Percentiles rank a stretch among this genome's conserved stretches.
phyloP scores from a whole-genome alignment of 805 yeast genomes.

The Zygoascus flipseniorum region DNA sequence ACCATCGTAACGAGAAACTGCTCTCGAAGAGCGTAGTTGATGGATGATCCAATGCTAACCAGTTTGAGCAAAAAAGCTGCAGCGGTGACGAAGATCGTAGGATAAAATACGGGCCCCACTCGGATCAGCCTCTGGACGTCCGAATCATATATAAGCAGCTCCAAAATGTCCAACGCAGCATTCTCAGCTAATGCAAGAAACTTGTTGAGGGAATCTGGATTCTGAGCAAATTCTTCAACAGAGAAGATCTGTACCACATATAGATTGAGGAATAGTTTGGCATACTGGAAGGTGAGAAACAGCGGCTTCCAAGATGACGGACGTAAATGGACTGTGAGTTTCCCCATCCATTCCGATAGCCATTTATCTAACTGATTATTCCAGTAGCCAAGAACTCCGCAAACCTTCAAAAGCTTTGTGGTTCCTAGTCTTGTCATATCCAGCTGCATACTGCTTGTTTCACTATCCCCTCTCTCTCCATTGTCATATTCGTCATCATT shows the following conservation, averaged over 20 bases:
- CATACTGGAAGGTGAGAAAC: slow-evolving; percentile 17
- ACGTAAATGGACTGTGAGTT: slow-evolving; percentile 11
- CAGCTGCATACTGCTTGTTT: background rate
- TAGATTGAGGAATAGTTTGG: slow-evolving; percentile 16
- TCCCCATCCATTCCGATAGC: slow-evolving; percentile 18
- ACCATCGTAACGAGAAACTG: slow-evolving; percentile 3
- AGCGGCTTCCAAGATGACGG: slow-evolving; percentile 19
- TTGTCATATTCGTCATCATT: background rate
- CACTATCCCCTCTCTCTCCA: background rate
- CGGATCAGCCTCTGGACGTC: slow-evolving; percentile 16
- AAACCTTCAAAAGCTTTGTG: background rate
- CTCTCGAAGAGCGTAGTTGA: slow-evolving; percentile 6
- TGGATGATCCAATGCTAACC: slow-evolving; percentile 7
- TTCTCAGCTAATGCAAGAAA: slow-evolving; percentile 14
- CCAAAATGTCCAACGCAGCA: slow-evolving; percentile 17
- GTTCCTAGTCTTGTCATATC: background rate
- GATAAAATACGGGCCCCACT: slow-evolving; percentile 18
- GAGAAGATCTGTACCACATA: slow-evolving; percentile 6
- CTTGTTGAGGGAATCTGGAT: background rate
- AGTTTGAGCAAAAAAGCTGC: slow-evolving; percentile 17
- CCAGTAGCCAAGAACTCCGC: slow-evolving; percentile 11
- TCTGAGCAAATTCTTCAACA: background rate
- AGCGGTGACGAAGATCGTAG: slow-evolving; percentile 19
- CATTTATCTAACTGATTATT: slow-evolving; percentile 17
- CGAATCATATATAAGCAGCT: slow-evolving; percentile 14